phyloP scores from a whole-genome alignment of 1,139 yeast species.

The Taphrina populina region DNA sequence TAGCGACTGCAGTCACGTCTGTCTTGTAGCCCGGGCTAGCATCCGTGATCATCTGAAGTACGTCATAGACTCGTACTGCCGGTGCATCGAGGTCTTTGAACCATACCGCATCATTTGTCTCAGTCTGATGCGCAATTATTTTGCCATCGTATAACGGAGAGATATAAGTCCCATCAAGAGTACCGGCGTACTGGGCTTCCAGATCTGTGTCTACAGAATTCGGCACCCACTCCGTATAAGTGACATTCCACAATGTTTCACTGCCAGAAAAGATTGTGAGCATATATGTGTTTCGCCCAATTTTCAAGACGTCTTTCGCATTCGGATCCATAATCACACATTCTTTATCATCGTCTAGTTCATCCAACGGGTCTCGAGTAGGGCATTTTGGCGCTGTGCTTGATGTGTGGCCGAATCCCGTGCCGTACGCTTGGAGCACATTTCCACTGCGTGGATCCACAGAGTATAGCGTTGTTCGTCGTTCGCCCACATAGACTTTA shows the following conservation, averaged over 20 bases:
- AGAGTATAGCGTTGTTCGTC: constrained; percentile 72
- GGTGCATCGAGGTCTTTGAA: constrained; percentile 59
- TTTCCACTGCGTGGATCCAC: constrained; percentile 76
- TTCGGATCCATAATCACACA: constrained; percentile 22
- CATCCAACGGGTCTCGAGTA: constrained; percentile 35
- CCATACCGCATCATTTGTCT: constrained; percentile 65
- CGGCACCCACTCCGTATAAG: constrained; percentile 90
- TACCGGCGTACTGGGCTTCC: constrained; percentile 46
- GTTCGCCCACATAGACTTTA: constrained; percentile 82
- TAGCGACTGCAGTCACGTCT: constrained; percentile 42
- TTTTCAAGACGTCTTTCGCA: constrained; percentile 26
- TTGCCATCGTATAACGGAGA: constrained; percentile 75
- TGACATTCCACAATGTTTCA: constrained; percentile 77
- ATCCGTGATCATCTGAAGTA: constrained; percentile 47
- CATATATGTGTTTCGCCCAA: constrained; percentile 50
- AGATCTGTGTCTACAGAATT: constrained; percentile 78
- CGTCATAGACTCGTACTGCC: constrained; percentile 72
- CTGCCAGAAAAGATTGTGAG: constrained; percentile 65
- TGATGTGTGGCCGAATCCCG: constrained; percentile 36
- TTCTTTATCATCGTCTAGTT: constrained; percentile 40
- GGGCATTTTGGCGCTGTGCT: constrained; percentile 31
- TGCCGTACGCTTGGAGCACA: constrained; percentile 70
- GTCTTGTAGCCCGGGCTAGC: constrained; percentile 33
- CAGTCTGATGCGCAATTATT: constrained; percentile 45
- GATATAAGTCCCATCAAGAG: constrained; percentile 68